phyloP scores from a whole-genome alignment of 768 basidiomycete genomes.

The Psilocybe tampanensis region DNA sequence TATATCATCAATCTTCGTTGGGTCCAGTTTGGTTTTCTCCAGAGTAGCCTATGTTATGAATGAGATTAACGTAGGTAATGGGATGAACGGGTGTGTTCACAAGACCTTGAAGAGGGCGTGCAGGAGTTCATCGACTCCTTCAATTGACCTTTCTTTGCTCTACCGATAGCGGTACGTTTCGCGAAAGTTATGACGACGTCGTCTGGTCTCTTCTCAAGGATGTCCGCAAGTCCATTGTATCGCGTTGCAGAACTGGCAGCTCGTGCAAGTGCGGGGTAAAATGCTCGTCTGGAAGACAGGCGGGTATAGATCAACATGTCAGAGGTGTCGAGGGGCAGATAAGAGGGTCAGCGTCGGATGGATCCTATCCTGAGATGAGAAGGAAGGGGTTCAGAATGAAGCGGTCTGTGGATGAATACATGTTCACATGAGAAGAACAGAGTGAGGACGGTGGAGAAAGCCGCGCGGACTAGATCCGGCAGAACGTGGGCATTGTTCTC shows the following conservation, averaged over 20 bases:
- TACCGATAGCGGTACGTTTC: slow-evolving; percentile 87
- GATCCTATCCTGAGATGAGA: slow-evolving; percentile 7
- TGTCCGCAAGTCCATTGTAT: slow-evolving; percentile 49
- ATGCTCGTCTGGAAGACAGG: slow-evolving; percentile 10
- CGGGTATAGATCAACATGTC: slow-evolving; percentile 15
- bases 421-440: slow-evolving; percentile 16
- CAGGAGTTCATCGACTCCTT: slow-evolving; percentile 94
- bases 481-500: neutral
- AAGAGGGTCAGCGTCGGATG: slow-evolving; percentile 2
- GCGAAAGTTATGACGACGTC: slow-evolving; percentile 93
- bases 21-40: slow-evolving; percentile 66
- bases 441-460: neutral
- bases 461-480: slow-evolving; percentile 20
- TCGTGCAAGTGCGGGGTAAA: slow-evolving; percentile 30
- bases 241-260: slow-evolving; percentile 39
- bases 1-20: slow-evolving; percentile 76
- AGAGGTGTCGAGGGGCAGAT: neutral
- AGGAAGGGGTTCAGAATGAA: slow-evolving; percentile 3
- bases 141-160: slow-evolving; percentile 88
- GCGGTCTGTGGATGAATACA: slow-evolving; percentile 3
- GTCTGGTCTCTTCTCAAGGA: slow-evolving; percentile 72
- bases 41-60: slow-evolving; percentile 56
- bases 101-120: slow-evolving; percentile 77
- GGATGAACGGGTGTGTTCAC: slow-evolving; percentile 6
- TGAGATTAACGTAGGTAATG: neutral